Evolutionary conservation across 2,329 filamentous ascomycete species (phyloP), one percentile per base, ranked within the genome.

Genomic region (Fusarium palustre): DNA sequence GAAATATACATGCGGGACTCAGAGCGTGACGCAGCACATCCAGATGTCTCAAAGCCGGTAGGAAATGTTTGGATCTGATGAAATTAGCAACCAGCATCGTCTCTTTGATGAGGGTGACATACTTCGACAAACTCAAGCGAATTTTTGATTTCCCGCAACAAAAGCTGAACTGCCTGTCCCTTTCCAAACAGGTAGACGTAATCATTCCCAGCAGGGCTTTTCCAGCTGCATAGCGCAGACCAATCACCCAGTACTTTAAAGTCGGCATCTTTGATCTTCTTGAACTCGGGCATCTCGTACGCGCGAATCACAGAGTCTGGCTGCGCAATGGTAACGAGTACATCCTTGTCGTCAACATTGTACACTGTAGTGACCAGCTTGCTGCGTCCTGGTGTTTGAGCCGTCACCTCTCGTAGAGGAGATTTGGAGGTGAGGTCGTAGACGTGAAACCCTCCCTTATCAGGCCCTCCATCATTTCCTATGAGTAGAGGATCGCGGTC

Each of bases 131-230:
- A 68, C 59, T 83, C 78, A 13, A 78, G 54, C 2, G 69, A 58
- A 12, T 65, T 71, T 12, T 75, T 69, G 0, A 34, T 67, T 24
- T 74, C 64, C 8, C 80, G 76, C 7, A 84, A 47, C 0, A 85
- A 74, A 15, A 81, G 77, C 24, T 83, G 78, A 13, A 79, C 73
- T 2, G 74, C 79, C 39, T 80, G 70, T 1, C 66, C 74, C 69
- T 85, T 85, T 7, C 82, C 82, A 57, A 85, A 84, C 13, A 84
- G 68, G 63, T 79, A 85, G 6, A 84, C 52, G 58, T 84, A 85
- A 34, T 81, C 76, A 42, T 82, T 80, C 3, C 78, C 79, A 20
- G 77, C 81, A 20, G 69, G 70, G 54, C 79, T 82, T 64, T 76
- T 81, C 82, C 81, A 85, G 12, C 77, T 73, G 68, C 83, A 85